Evolutionary conservation across 1,139 yeast species (phyloP).

Genomic region (Lizanozyma gosingica): DNA sequence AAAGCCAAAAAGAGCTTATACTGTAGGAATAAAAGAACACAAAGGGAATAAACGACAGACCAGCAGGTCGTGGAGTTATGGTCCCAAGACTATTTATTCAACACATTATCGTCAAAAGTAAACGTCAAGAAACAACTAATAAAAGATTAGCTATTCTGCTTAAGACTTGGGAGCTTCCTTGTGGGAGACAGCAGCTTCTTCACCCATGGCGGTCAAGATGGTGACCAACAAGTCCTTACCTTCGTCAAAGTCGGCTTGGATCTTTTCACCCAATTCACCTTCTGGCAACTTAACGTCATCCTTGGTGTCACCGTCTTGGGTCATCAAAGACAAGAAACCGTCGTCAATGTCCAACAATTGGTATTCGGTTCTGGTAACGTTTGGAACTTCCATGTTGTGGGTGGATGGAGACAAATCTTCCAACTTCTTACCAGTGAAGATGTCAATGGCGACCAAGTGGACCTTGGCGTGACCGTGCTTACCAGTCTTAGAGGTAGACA

Average conservation of each 20-base stretch:
- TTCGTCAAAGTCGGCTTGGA: constrained; percentile 89
- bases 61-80: too few species aligned
- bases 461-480: constrained; percentile 99
- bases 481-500: constrained; percentile 99
- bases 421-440: constrained; percentile 98
- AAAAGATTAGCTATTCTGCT: too few species aligned
- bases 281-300: constrained; percentile 98
- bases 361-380: constrained; percentile 89
- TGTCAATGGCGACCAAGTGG: constrained; percentile 97
- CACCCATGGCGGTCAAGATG: constrained; percentile 97
- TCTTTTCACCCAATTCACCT: constrained; percentile 89
- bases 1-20: background rate
- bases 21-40: background rate
- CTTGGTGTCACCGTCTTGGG: constrained; percentile 95
- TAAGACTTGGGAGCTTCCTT: constrained; percentile 86
- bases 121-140: background rate
- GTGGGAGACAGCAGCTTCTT: constrained; percentile 96
- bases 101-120: too few species aligned
- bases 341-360: constrained; percentile 98
- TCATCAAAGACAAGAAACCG: constrained; percentile 95
- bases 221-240: constrained; percentile 97
- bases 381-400: constrained; percentile 99
- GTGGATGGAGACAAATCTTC: constrained; percentile 99
- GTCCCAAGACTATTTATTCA: too few species aligned
- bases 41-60: too few species aligned